phyloP scores from a whole-genome alignment of 345 rosid species.

The Anacardium occidentale region DNA sequence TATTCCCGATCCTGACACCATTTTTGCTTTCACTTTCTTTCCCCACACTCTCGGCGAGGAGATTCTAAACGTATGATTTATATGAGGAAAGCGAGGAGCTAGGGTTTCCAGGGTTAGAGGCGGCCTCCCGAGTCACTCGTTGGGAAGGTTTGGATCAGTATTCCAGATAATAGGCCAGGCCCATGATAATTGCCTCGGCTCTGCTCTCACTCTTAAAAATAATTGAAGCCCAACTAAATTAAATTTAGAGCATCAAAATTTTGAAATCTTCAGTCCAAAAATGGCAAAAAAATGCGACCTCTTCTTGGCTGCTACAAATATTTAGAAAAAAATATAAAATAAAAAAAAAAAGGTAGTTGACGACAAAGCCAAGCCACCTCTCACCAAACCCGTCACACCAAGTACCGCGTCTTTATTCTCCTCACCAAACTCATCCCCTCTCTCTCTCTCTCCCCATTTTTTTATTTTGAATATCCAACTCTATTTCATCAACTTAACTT shows the following conservation, averaged over 20 bases:
- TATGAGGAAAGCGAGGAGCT: not conserved
- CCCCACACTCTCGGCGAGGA: not conserved
- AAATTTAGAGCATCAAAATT: no score
- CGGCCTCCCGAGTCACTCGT: not conserved
- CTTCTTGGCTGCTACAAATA: no score
- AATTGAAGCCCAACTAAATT: no score
- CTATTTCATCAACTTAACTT: not conserved
- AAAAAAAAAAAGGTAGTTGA: constrained; percentile 1
- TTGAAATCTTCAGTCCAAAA: no score
- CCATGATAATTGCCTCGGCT: not conserved
- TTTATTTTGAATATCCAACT: not conserved
- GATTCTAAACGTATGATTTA: not conserved
- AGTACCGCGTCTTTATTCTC: not conserved
- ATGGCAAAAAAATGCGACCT: no score
- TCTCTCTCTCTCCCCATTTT: not conserved
- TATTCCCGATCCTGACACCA: constrained; percentile 85
- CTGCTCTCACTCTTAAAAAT: no score
- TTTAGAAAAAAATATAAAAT: no score
- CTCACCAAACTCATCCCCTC: not conserved
- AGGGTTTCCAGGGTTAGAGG: constrained; percentile 10
- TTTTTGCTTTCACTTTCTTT: constrained; percentile 15
- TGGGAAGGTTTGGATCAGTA: not conserved
- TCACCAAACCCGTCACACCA: constrained; percentile 10
- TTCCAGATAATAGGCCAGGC: not conserved
- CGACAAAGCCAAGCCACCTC: constrained; percentile 19